Base-by-base conservation (phyloP, 805 yeast species). In the Sungouiella blattae region DNA sequence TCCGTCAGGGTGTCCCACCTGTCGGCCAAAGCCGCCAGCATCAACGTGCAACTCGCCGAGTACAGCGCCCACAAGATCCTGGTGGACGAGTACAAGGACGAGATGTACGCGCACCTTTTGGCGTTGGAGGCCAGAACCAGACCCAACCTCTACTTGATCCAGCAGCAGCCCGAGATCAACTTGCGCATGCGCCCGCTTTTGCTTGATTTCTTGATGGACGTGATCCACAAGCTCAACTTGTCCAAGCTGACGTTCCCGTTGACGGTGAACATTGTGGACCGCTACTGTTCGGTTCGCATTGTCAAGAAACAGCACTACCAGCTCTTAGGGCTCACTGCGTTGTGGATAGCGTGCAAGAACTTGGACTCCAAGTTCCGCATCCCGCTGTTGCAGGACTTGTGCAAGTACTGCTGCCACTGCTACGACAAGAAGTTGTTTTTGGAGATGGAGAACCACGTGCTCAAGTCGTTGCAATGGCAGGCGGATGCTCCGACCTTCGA, bases 401-500 rank as follows among this genome's bases (percentile, higher is more conserved):
- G 74, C 48, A 73, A 71, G 37, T 65, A 77, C 56, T 77, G 83
- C 55, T 76, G 79, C 55, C 68, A 74, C 44, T 73, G 75, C 51
- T 78, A 77, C 56, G 68, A 75, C 34, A 73, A 69, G 44, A 67
- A 70, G 43, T 63, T 75, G 41, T 77, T 83, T 51, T 61, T 78
- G 39, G 79, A 78, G 50, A 78, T 82, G 78, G 94, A 84, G 54
- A 69, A 78, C 39, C 81, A 80, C 47, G 69, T 84, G 28, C 63
- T 83, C 38, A 77, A 74, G 49, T 67, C 78, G 4, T 62, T 84
- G 41, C 66, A 77, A 36, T 84, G 91, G 91, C 68, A 74, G 43
- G 62, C 82, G 24, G 70, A 77, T 33, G 63, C 71, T 22, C 77
- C 86, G 16, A 78, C 85, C 3, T 73, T 77, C 46, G 88, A 82